These are phyloP conservation scores for Cryptosporidium baileyi DNA, from an alignment of 169 alveolate genomes.

Conservation along the genomic window DNA sequence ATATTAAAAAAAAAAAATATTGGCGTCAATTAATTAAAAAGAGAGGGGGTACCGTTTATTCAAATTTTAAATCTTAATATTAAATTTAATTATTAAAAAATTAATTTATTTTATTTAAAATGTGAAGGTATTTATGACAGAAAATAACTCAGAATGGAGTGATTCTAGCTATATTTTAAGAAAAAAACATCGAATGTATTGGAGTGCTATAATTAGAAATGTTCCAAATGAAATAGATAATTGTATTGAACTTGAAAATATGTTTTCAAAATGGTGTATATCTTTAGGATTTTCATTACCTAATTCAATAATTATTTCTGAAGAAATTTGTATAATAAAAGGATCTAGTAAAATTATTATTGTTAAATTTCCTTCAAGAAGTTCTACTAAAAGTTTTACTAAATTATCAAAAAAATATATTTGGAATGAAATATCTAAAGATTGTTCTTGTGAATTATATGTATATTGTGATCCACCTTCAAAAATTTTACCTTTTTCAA, in stretches of 20 bases:
- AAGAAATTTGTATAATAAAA: slow-evolving; percentile 37
- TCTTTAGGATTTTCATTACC: slow-evolving; percentile 51
- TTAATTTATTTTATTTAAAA: not conserved
- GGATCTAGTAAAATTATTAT: not conserved
- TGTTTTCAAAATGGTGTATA: slow-evolving; percentile 41
- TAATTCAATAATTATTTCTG: not conserved
- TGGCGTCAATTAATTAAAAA: too few relatives aligned
- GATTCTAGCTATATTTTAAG: slow-evolving; percentile 49
- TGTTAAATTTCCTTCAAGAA: slow-evolving; percentile 45
- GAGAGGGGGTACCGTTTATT: not conserved
- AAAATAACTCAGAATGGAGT: slow-evolving; percentile 34
- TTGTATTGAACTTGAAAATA: not conserved
- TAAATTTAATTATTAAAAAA: not conserved
- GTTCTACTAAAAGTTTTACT: slow-evolving; percentile 47
- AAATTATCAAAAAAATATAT: not conserved
- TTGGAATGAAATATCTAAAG: slow-evolving; percentile 31
- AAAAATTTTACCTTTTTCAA: not conserved
- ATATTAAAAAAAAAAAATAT: too few relatives aligned
- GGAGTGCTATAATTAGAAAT: slow-evolving; percentile 49
- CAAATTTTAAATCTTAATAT: not conserved
- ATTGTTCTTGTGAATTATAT: slow-evolving; percentile 9
- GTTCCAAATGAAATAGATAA: slow-evolving; percentile 7
- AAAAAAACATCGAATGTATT: slow-evolving; percentile 16
- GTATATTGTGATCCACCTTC: slow-evolving; percentile 51
- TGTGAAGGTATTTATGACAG: not conserved